These are phyloP conservation scores for Vanrija humicola DNA, from an alignment of 1,284 basidiomycete genomes.

Conservation along the genomic window DNA sequence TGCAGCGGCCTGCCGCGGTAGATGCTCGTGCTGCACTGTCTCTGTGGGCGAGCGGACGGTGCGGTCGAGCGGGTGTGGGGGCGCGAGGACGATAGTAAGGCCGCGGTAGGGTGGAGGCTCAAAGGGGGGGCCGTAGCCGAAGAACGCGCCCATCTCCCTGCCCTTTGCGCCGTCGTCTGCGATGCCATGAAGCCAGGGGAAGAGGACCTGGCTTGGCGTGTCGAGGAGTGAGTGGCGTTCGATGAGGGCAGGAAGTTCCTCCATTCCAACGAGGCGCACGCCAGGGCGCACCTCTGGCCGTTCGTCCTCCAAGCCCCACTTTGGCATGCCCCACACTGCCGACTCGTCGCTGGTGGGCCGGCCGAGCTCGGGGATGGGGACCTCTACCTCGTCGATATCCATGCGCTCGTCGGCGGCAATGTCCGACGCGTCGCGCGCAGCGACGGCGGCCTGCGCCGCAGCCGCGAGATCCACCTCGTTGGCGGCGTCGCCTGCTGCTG, in stretches of 20 bases:
- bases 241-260: constrained; percentile 41
- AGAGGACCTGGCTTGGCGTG: constrained; percentile 45
- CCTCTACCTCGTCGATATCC: constrained; percentile 24
- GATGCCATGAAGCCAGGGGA: constrained; percentile 50
- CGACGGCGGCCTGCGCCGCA: not conserved
- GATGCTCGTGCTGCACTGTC: not conserved
- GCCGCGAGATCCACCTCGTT: constrained; percentile 14
- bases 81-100: constrained; percentile 37
- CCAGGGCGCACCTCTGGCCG: constrained; percentile 40
- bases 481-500: not conserved
- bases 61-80: constrained; percentile 33
- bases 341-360: constrained; percentile 18
- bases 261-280: constrained; percentile 40
- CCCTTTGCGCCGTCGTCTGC: constrained; percentile 45
- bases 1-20: not conserved
- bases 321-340: constrained; percentile 44
- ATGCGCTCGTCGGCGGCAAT: constrained; percentile 11
- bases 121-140: constrained; percentile 43
- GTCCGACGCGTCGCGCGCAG: constrained; percentile 1
- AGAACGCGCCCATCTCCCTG: constrained; percentile 45
- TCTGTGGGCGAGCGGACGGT: not conserved
- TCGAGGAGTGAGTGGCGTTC: constrained; percentile 43
- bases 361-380: constrained; percentile 13
- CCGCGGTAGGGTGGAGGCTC: constrained; percentile 48
- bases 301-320: constrained; percentile 44